Conservation (phyloP, 2,329 filamentous ascomycete species). For the Mariannaea sp. region DNA sequence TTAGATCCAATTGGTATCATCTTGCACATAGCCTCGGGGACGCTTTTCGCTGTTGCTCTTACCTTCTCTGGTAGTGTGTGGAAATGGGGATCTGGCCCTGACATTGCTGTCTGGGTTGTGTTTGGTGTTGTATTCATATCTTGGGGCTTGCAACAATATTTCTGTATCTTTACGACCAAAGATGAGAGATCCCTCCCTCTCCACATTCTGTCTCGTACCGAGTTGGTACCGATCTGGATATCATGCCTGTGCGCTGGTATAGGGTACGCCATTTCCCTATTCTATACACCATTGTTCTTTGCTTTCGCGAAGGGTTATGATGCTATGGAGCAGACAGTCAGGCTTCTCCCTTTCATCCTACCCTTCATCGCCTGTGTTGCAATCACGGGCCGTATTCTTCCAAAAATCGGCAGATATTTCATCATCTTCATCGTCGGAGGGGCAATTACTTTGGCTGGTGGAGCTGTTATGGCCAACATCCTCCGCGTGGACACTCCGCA, state of each 20-base stretch:
- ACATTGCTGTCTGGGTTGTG: conserved; percentile 54
- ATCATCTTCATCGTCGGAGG: conserved; percentile 40
- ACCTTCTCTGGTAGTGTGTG: conserved; percentile 57
- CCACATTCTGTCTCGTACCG: conserved; percentile 35
- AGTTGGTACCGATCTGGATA: conserved; percentile 50
- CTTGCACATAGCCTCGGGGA: conserved; percentile 40
- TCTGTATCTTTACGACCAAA: conserved; percentile 50
- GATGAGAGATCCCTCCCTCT: conserved; percentile 34
- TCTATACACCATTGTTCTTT: conserved; percentile 61
- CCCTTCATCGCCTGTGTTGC: conserved; percentile 45
- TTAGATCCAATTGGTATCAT: conserved; percentile 41
- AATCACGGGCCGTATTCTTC: conserved; percentile 45
- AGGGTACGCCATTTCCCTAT: conserved; percentile 49
- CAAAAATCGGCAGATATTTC: conserved; percentile 45
- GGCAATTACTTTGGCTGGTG: conserved; percentile 34
- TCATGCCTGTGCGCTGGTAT: conserved; percentile 44
- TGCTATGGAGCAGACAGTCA: conserved; percentile 47
- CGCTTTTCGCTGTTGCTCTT: conserved; percentile 52
- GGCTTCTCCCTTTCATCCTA: conserved; percentile 50
- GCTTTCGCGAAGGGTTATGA: conserved; percentile 53
- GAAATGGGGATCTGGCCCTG: conserved; percentile 50
- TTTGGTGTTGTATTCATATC: conserved; percentile 49
- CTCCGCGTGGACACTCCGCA: conserved; percentile 34
- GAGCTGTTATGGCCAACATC: conserved; percentile 33
- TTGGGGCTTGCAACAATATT: conserved; percentile 54